Conservation (phyloP, 768 basidiomycete species). For the Lentinula sp. region DNA sequence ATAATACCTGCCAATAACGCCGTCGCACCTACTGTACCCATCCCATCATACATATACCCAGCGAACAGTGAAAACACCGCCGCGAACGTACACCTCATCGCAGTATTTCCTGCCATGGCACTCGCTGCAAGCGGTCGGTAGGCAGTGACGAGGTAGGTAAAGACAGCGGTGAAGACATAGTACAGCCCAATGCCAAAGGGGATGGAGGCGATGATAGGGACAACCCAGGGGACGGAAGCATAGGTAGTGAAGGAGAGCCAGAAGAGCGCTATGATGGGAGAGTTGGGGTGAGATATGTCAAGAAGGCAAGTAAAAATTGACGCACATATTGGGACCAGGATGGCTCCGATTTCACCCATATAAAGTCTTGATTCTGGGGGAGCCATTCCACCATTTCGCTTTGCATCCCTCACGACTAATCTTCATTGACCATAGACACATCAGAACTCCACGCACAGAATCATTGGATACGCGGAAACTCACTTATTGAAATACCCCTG, state of each 20-base stretch:
- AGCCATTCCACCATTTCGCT: constrained; percentile 31
- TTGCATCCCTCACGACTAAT: constrained; percentile 24
- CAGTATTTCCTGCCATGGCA: constrained; percentile 63
- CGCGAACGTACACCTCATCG: constrained; percentile 54
- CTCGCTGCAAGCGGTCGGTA: constrained; percentile 64
- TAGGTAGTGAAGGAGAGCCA: constrained; percentile 55
- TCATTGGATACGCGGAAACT: constrained; percentile 6
- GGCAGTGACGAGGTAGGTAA: constrained; percentile 66
- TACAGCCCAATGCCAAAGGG: constrained; percentile 63
- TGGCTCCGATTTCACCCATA: constrained; percentile 60
- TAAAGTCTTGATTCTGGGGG: constrained; percentile 63
- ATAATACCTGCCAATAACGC: constrained; percentile 27
- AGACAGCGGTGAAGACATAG: constrained; percentile 65
- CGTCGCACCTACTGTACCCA: constrained; percentile 69
- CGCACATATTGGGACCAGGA: constrained; percentile 56
- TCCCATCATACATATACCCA: constrained; percentile 38
- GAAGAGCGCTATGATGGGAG: constrained; percentile 26
- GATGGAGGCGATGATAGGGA: constrained; percentile 55
- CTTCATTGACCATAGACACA: not conserved
- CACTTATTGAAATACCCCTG: constrained; percentile 35
- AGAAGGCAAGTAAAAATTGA: not conserved
- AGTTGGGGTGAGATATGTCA: constrained; percentile 38
- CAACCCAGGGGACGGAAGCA: constrained; percentile 53
- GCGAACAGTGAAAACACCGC: constrained; percentile 57
- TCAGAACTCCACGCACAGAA: constrained; percentile 18